Base-by-base conservation (phyloP, 2,329 filamentous ascomycete species). In the Penicillium sp. region DNA sequence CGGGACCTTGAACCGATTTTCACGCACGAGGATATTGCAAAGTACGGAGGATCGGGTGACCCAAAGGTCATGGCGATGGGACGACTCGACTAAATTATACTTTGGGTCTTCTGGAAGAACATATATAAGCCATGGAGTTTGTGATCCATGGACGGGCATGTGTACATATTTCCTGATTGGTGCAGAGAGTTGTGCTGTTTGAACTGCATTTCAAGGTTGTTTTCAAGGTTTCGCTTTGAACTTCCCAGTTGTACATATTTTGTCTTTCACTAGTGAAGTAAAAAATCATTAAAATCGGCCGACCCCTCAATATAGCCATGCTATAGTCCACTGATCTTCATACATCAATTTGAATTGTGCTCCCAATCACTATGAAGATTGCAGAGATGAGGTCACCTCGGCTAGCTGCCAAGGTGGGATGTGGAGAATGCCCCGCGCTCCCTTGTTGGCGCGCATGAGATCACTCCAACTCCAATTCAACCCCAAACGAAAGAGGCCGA, bases 1-100 rank as follows among this genome's bases (percentile, higher is more conserved):
- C 29, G 13, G 16, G 50, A 53, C 21, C 22, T 53, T 19, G 50
- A 53, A 26, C 31, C n/a, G 1, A 19, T 19, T 19, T 29, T 53
- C 1, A 22, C 31, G 2, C 8, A 27, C 7, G 35, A 39, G 27
- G 29, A 46, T 26, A 16, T 53, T 33, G 29, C 8, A 3, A 35
- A 46, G 24, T 53, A 33, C 19, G 50, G 50, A 26, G 50, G 50
- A 13, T 29, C 31, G 11, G 42, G 42, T 19, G 27, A 46, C 43
- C 10, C 43, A 14, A 33, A 33, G 19, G 8, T 53, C 42, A 46
- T 46, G 9, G 50, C 50, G 0, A 53, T 53, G 50, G 22, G 43
- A 8, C 48, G 48, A 21, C 19, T 49, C 21, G 47, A 27, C 22
- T 47, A 29, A 6, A n/a, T 2, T 1, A 13, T 21, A 2, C 24